Evolutionary conservation across 805 yeast species (phyloP).

Genomic region (Ogataea ramenticola): DNA sequence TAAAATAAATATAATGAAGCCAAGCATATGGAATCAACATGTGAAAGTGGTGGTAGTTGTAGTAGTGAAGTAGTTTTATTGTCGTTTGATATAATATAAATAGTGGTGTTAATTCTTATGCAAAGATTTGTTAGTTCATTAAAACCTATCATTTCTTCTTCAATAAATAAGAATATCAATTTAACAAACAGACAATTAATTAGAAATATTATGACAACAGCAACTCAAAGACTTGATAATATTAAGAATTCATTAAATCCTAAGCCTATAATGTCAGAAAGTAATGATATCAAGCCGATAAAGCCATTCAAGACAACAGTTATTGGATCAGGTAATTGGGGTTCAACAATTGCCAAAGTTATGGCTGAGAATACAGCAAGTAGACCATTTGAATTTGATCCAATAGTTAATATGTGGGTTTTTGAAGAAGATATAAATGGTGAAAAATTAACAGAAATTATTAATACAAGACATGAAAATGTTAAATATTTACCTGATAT

Average conservation of each 20-base stretch:
- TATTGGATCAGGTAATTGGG: conserved; percentile 98
- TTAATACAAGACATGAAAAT: conserved; percentile 86
- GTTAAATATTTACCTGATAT: conserved; percentile 92
- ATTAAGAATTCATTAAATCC: neutral
- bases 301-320: conserved; percentile 53
- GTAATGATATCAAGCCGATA: conserved; percentile 17
- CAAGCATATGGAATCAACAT: too few species aligned
- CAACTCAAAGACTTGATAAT: neutral
- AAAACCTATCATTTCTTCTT: too few species aligned
- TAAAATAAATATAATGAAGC: too few species aligned
- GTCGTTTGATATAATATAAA: too few species aligned
- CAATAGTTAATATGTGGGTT: conserved; percentile 93
- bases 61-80: too few species aligned
- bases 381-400: conserved; percentile 65
- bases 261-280: too few species aligned
- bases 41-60: too few species aligned
- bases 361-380: conserved; percentile 80
- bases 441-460: conserved; percentile 77
- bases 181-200: too few species aligned
- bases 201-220: neutral
- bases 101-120: too few species aligned
- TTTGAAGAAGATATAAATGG: conserved; percentile 80
- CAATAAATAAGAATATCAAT: neutral
- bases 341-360: conserved; percentile 94
- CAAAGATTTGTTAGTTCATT: neutral